These are phyloP conservation scores for Thalassiosira allenii DNA, from an alignment of 352 stramenopile species.

Conservation along the genomic window DNA sequence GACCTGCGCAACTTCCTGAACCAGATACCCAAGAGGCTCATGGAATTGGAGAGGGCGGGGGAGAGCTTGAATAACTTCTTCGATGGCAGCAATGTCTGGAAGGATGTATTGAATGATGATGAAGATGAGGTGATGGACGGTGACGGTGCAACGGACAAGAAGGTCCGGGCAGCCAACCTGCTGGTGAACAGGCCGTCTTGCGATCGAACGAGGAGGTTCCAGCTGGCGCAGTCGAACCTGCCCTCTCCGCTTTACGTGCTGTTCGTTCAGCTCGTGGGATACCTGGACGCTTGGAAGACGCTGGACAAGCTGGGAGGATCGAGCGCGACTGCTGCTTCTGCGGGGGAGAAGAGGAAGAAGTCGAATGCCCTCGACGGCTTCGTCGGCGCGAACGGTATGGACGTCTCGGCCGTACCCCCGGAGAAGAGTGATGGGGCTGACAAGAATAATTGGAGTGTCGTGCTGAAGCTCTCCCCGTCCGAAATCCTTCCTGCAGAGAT, in stretches of 20 bases:
- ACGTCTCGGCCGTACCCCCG: constrained; percentile 17
- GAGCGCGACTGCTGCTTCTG: background rate
- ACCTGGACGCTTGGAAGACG: constrained; percentile 51
- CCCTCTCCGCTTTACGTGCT: constrained; percentile 41
- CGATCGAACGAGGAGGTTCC: constrained; percentile 42
- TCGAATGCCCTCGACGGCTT: constrained; percentile 35
- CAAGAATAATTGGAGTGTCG: constrained; percentile 38
- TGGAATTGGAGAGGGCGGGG: constrained; percentile 40
- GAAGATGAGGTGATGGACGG: background rate
- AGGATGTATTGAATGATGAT: constrained; percentile 8
- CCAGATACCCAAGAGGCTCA: constrained; percentile 38
- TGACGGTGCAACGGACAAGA: constrained; percentile 9
- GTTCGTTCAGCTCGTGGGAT: constrained; percentile 50
- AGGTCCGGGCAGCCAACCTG: constrained; percentile 39
- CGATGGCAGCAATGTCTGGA: constrained; percentile 11
- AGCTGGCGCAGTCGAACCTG: constrained; percentile 55
- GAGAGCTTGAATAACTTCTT: constrained; percentile 53
- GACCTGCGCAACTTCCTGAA: constrained; percentile 16
- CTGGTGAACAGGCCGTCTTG: constrained; percentile 35
- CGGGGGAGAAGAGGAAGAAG: background rate
- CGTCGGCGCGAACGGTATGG: constrained; percentile 35
- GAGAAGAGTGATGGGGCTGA: background rate
- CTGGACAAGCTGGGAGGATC: constrained; percentile 34
- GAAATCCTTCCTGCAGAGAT: constrained; percentile 43
- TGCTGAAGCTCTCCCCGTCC: constrained; percentile 31